Conservation (phyloP, 192 early-diverging fungal species). For the Allomyces arbusculus region DNA sequence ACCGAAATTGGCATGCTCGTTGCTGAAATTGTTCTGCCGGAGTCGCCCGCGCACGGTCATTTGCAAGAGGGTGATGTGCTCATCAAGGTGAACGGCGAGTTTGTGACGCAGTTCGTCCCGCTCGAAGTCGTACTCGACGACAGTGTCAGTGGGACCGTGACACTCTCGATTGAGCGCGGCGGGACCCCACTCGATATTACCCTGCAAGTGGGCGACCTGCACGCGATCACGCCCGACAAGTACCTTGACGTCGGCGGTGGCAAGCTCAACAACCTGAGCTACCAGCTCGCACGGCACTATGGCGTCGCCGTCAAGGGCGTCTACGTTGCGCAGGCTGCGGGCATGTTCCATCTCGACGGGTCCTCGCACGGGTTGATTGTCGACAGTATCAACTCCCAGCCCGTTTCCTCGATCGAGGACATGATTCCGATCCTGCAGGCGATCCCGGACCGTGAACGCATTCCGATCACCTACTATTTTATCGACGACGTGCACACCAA, state of each 20-base stretch:
- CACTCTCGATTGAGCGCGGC: slow-evolving; percentile 45
- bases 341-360: slow-evolving; percentile 52
- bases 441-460: slow-evolving; percentile 54
- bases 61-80: slow-evolving; percentile 63
- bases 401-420: slow-evolving; percentile 49
- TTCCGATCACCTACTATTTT: slow-evolving; percentile 61
- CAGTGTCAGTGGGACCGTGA: slow-evolving; percentile 35
- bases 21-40: slow-evolving; percentile 48
- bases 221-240: slow-evolving; percentile 62
- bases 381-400: slow-evolving; percentile 42
- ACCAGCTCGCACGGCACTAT: slow-evolving; percentile 29
- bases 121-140: slow-evolving; percentile 50
- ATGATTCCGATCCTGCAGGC: slow-evolving; percentile 51
- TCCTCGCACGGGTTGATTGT: slow-evolving; percentile 56
- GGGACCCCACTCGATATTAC: slow-evolving; percentile 37
- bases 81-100: slow-evolving; percentile 39
- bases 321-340: slow-evolving; percentile 43
- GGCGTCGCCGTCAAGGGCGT: slow-evolving; percentile 50
- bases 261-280: slow-evolving; percentile 33
- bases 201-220: slow-evolving; percentile 45
- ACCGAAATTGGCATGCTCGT: slow-evolving; percentile 64
- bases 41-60: slow-evolving; percentile 39
- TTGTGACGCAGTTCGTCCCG: slow-evolving; percentile 66
- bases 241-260: slow-evolving; percentile 74
- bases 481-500: slow-evolving; percentile 64